These are phyloP conservation scores for Hypoxylon cercidicola DNA, from an alignment of 495 filamentous ascomycete genomes.

Conservation along the genomic window DNA sequence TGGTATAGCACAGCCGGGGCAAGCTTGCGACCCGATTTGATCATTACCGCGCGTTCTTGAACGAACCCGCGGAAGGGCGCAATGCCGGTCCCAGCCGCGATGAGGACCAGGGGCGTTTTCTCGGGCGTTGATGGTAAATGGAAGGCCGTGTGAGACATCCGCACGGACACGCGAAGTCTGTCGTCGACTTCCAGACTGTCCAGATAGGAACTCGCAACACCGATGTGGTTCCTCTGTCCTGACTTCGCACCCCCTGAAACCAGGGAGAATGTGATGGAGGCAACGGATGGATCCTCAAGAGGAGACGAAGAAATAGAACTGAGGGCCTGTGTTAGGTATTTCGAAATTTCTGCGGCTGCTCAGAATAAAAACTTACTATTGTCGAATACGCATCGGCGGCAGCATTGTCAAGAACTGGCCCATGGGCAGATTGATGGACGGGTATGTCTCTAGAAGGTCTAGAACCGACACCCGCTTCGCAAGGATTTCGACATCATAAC, in stretches of 20 bases:
- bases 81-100: conserved; percentile 63
- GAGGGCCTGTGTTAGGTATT: conserved; percentile 1
- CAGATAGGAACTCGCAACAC: conserved; percentile 65
- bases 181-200: conserved; percentile 57
- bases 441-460: conserved; percentile 67
- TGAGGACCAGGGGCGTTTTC: conserved; percentile 68
- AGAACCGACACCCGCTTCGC: conserved; percentile 66
- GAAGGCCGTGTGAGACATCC: conserved; percentile 70
- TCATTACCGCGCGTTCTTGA: conserved; percentile 66
- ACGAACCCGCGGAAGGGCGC: conserved; percentile 74
- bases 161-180: conserved; percentile 61
- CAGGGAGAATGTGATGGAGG: conserved; percentile 65
- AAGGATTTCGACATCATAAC: conserved; percentile 36
- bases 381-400: conserved; percentile 70
- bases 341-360: conserved; percentile 46
- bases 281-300: conserved; percentile 54
- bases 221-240: conserved; percentile 53
- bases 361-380: conserved; percentile 56
- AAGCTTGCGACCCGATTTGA: conserved; percentile 54
- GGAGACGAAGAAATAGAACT: conserved; percentile 70
- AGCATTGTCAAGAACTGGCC: conserved; percentile 69
- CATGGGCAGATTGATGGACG: conserved; percentile 56
- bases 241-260: conserved; percentile 51
- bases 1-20: conserved; percentile 62
- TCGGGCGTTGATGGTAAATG: conserved; percentile 65